Percentiles rank a stretch among this genome's conserved stretches.
Conservation (phyloP, 371 early-diverging fungal species). For the Saksenaea vasiformis region DNA sequence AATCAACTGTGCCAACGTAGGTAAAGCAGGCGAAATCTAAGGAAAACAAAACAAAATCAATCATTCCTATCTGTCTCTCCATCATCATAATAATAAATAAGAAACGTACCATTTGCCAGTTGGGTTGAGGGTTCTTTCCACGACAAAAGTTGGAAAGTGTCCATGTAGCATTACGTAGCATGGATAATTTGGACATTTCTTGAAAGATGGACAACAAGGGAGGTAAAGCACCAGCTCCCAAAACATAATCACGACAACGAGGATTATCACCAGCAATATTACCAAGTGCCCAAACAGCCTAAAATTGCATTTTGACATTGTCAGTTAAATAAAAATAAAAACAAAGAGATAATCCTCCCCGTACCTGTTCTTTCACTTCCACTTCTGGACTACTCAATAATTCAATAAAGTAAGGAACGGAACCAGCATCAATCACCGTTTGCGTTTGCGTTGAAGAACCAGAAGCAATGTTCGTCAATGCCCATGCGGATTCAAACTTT, state of each 20-base stretch:
- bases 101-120: conserved; percentile 75
- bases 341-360: not conserved
- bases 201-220: conserved; percentile 86
- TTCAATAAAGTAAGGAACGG: conserved; percentile 91
- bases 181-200: conserved; percentile 83
- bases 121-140: conserved; percentile 97
- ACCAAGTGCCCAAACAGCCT: conserved; percentile 99
- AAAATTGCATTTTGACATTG: not conserved
- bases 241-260: conserved; percentile 91
- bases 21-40: conserved; percentile 85
- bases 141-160: conserved; percentile 98
- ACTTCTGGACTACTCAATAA: conserved; percentile 82
- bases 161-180: conserved; percentile 99
- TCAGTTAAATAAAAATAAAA: not conserved
- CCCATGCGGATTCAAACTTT: conserved; percentile 99
- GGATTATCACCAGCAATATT: conserved; percentile 99
- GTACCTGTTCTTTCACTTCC: conserved; percentile 96
- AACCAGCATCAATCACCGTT: conserved; percentile 90
- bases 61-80: not conserved
- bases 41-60: not conserved
- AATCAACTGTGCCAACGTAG: conserved; percentile 86
- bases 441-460: conserved; percentile 96
- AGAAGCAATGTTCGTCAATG: conserved; percentile 99
- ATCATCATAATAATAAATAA: not conserved
- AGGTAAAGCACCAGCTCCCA: conserved; percentile 83